A percentile compares a stretch with the other conserved stretches of the same genome.
phyloP scores from a whole-genome alignment of 495 filamentous ascomycete species.

The Chaetomidium leptoderma region DNA sequence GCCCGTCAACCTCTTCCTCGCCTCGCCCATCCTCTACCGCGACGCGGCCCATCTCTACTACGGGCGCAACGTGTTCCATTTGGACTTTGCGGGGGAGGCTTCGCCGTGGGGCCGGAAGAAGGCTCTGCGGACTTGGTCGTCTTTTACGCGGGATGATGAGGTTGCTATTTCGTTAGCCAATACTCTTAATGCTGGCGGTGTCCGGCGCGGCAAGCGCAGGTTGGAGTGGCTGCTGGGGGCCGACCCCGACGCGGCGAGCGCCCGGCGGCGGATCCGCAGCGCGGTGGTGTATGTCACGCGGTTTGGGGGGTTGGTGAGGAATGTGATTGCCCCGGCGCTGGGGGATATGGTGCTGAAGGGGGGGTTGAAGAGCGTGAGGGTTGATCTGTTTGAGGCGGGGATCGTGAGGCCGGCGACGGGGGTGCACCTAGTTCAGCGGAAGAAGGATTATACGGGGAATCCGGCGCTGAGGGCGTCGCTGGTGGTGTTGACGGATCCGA shows the following conservation, averaged over 20 bases:
- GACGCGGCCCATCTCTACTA: constrained; percentile 37
- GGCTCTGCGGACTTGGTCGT: no score
- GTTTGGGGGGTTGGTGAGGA: constrained; percentile 25
- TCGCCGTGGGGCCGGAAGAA: constrained; percentile 11
- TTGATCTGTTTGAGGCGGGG: constrained; percentile 24
- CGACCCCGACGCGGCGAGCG: background rate
- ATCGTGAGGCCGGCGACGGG: background rate
- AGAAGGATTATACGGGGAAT: constrained; percentile 10
- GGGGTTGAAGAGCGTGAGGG: constrained; percentile 23
- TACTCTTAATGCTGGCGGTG: no score
- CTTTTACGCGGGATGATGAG: no score
- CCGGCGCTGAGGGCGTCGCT: constrained; percentile 31
- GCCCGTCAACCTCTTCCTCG: constrained; percentile 32
- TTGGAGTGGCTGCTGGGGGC: constrained; percentile 4
- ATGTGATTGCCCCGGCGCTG: constrained; percentile 6
- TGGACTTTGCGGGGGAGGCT: constrained; percentile 29
- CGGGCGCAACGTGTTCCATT: constrained; percentile 30
- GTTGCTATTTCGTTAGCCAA: no score
- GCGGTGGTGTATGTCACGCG: constrained; percentile 27
- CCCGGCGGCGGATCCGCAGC: constrained; percentile 29
- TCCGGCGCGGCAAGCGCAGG: no score
- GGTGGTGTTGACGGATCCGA: constrained; percentile 31
- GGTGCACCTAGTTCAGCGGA: no score
- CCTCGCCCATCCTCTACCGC: constrained; percentile 31
- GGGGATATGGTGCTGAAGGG: constrained; percentile 32